These are phyloP conservation scores for Beauveria australis DNA, from an alignment of 2,329 filamentous ascomycete species.

Conservation along the genomic window DNA sequence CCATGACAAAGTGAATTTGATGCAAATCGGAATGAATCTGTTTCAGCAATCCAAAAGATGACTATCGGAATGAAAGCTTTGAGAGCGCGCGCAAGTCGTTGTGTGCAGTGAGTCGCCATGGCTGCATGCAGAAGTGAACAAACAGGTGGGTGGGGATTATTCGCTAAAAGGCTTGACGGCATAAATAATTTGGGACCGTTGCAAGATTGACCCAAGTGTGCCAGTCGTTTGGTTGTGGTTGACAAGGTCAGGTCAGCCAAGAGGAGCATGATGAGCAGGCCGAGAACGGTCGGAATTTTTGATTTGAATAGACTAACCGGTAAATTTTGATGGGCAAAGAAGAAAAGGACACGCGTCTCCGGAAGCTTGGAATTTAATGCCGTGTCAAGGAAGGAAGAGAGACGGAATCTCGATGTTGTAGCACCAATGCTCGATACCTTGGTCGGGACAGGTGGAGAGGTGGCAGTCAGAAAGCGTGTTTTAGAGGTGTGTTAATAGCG, in stretches of 20 bases:
- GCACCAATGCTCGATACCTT: background rate
- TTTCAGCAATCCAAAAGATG: too few relatives aligned
- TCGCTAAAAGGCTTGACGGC: too few relatives aligned
- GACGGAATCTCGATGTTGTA: constrained; percentile 1
- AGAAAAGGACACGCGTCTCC: background rate
- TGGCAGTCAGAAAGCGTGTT: background rate
- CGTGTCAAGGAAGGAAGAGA: background rate
- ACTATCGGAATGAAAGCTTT: too few relatives aligned
- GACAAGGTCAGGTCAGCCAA: background rate
- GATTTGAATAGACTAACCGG: background rate
- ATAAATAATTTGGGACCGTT: too few relatives aligned
- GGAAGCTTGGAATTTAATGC: background rate
- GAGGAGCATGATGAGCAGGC: background rate
- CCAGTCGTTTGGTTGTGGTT: background rate
- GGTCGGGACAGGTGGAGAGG: background rate
- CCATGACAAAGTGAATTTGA: too few relatives aligned
- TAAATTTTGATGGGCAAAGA: background rate
- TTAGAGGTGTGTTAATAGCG: background rate
- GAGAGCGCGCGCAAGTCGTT: too few relatives aligned
- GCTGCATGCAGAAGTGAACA: too few relatives aligned
- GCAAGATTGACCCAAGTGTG: background rate
- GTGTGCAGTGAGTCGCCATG: too few relatives aligned
- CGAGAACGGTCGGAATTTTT: background rate
- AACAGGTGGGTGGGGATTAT: too few relatives aligned
- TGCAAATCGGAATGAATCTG: too few relatives aligned